Conservation (phyloP, 345 rosid species). For the Boechera stricta region DNA sequence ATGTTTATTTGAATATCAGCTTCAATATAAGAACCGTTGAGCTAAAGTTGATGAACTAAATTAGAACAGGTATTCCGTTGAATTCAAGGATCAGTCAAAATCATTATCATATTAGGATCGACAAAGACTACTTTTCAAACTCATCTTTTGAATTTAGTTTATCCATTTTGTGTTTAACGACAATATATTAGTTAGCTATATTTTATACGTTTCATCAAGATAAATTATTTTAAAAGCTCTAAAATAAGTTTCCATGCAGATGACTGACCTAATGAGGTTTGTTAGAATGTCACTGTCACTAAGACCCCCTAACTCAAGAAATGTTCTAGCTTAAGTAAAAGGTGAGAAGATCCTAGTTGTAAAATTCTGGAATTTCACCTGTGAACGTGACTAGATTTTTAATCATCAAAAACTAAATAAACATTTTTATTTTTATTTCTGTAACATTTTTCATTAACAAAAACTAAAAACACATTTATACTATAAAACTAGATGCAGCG, state of each 20-base stretch:
- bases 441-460: not conserved
- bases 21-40: conserved; percentile 40
- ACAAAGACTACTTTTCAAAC: conserved; percentile 33
- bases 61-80: conserved; percentile 22
- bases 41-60: conserved; percentile 48
- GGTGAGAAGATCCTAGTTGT: conserved; percentile 34
- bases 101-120: conserved; percentile 23
- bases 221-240: not conserved
- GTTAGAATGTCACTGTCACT: conserved; percentile 49
- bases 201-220: conserved; percentile 2
- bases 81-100: conserved; percentile 36
- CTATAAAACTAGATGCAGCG: conserved; percentile 11
- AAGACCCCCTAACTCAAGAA: conserved; percentile 40
- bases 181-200: conserved; percentile 20
- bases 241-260: conserved; percentile 32
- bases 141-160: conserved; percentile 15
- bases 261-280: conserved; percentile 40
- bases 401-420: conserved; percentile 5
- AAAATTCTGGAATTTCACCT: conserved; percentile 28
- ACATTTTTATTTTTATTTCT: not conserved
- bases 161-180: conserved; percentile 38
- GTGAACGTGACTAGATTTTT: conserved; percentile 1
- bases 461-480: not conserved
- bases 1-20: conserved; percentile 20
- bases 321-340: conserved; percentile 32